These are phyloP conservation scores for Circinella umbellata DNA, from an alignment of 371 early-diverging fungal species.

Conservation along the genomic window DNA sequence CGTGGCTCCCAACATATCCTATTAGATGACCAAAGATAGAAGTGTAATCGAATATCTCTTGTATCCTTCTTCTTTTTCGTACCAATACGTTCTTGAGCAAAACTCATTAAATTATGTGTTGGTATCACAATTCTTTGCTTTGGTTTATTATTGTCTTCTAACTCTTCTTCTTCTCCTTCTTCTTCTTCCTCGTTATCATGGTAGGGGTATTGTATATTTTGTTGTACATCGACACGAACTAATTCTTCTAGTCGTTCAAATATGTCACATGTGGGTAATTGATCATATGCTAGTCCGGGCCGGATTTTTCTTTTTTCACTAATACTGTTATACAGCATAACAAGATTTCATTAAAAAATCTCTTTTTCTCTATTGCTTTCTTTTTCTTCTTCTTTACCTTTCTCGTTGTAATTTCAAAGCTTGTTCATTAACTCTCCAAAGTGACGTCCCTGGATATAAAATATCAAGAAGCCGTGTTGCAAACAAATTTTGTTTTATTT, in stretches of 20 bases:
- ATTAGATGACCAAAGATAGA: conserved; percentile 43
- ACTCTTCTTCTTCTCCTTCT: conserved; percentile 9
- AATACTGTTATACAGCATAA: neutral
- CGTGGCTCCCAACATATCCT: conserved; percentile 28
- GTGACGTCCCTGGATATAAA: conserved; percentile 8
- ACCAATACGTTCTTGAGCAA: conserved; percentile 3
- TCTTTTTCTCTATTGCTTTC: neutral
- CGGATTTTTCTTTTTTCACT: neutral
- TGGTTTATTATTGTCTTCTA: neutral
- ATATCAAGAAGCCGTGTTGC: neutral
- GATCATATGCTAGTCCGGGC: conserved; percentile 38
- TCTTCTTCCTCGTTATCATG: conserved; percentile 15
- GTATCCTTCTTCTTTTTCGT: conserved; percentile 29
- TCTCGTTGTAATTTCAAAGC: conserved; percentile 64
- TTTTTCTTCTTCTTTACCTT: neutral
- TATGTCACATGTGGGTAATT: conserved; percentile 35
- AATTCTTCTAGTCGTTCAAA: conserved; percentile 42
- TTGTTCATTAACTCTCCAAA: conserved; percentile 46
- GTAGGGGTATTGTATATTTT: neutral
- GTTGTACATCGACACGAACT: conserved; percentile 16
- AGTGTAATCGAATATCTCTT: conserved; percentile 32
- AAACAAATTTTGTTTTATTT: conserved; percentile 1
- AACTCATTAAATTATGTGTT: conserved; percentile 18
- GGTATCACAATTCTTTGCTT: conserved; percentile 1
- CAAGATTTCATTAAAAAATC: neutral